phyloP scores from a whole-genome alignment of 1,139 yeast species.

The Pichia sp. region DNA sequence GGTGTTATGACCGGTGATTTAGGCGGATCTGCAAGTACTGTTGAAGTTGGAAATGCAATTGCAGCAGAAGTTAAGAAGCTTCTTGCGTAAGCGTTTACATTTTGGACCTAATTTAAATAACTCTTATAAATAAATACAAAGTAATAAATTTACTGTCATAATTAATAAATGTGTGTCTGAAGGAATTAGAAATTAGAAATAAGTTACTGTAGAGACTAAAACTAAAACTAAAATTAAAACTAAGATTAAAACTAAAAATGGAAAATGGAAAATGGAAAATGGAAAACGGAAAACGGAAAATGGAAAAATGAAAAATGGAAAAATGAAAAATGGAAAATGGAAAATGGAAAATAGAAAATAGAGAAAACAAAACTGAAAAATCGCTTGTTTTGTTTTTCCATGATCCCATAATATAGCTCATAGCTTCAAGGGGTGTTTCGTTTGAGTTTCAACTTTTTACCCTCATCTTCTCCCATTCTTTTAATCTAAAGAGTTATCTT shows the following conservation, averaged over 20 bases:
- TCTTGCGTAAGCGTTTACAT: slow-evolving; percentile 26
- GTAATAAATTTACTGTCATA: background rate
- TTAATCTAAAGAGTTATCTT: too few relatives aligned
- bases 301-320: background rate
- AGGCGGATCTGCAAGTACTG: slow-evolving; percentile 71
- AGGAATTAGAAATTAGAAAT: too few relatives aligned
- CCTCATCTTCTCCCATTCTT: background rate
- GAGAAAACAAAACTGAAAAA: background rate
- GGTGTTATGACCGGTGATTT: slow-evolving; percentile 91
- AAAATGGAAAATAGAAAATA: background rate
- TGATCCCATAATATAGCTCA: too few relatives aligned
- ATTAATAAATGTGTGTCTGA: too few relatives aligned
- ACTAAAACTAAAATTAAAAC: too few relatives aligned
- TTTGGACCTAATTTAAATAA: background rate
- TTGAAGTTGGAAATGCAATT: slow-evolving; percentile 91
- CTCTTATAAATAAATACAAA: background rate
- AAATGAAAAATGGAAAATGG: too few relatives aligned
- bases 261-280: too few relatives aligned
- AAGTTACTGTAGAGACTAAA: too few relatives aligned
- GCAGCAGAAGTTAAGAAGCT: slow-evolving; percentile 64
- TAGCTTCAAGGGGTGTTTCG: background rate
- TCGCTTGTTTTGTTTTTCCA: background rate
- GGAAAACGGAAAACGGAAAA: too few relatives aligned
- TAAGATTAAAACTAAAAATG: too few relatives aligned
- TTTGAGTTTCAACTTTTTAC: background rate